A percentile compares a stretch with the other conserved stretches of the same genome.
phyloP scores from a whole-genome alignment of 2,329 filamentous ascomycete species.

The Knufia petricola region DNA sequence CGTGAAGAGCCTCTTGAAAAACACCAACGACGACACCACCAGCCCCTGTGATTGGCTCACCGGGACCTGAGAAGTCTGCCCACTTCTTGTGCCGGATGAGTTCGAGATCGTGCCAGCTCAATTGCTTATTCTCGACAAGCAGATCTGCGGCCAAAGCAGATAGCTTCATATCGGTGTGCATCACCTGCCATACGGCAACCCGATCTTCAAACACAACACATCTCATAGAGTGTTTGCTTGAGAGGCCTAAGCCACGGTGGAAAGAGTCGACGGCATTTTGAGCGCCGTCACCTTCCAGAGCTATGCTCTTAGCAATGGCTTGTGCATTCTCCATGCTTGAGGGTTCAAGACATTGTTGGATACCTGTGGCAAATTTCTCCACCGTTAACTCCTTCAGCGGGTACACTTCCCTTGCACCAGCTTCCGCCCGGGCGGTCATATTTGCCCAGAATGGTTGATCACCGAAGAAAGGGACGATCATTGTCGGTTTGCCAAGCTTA shows the following conservation, averaged over 20 bases:
- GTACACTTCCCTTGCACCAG: constrained; percentile 41
- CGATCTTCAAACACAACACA: constrained; percentile 35
- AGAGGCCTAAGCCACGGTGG: constrained; percentile 26
- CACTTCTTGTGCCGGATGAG: constrained; percentile 40
- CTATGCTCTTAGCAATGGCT: too few species aligned
- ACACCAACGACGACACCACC: constrained; percentile 38
- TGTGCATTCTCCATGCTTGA: too few species aligned
- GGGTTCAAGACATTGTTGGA: constrained; percentile 33
- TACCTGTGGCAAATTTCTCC: constrained; percentile 37
- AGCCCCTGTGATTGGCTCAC: constrained; percentile 43
- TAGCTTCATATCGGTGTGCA: constrained; percentile 38
- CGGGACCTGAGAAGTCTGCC: constrained; percentile 47
- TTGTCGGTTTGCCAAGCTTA: constrained; percentile 41
- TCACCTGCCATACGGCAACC: constrained; percentile 45
- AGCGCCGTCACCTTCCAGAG: constrained; percentile 7
- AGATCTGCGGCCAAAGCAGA: constrained; percentile 46
- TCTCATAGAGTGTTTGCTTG: constrained; percentile 25
- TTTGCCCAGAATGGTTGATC: constrained; percentile 49
- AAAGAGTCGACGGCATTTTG: too few species aligned
- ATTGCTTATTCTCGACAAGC: constrained; percentile 42
- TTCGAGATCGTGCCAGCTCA: constrained; percentile 42
- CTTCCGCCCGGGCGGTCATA: constrained; percentile 42
- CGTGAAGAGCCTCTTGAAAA: constrained; percentile 38
- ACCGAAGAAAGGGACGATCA: constrained; percentile 49
- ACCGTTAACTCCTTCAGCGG: constrained; percentile 36